Percentiles rank a stretch among this genome's conserved stretches.
Evolutionary conservation across 129 eudicot species (phyloP).

Genomic region (Artemisia annua): DNA sequence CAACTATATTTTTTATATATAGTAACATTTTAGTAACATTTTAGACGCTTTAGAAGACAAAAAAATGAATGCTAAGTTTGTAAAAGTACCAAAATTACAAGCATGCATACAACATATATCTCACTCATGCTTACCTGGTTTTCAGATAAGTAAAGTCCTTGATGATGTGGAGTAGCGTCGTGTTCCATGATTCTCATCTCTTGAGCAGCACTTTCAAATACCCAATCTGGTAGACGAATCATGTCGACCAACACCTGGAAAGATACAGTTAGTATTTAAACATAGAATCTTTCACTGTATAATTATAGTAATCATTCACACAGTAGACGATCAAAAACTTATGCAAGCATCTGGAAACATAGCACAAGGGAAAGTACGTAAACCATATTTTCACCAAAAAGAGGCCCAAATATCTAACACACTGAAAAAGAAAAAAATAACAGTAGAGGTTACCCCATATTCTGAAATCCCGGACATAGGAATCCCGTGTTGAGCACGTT

Average conservation of each 20-base stretch:
- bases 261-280: neutral
- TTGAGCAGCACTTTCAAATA: slow-evolving; percentile 92
- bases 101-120: neutral
- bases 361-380: too few relatives aligned
- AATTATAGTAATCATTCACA: too few relatives aligned
- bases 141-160: slow-evolving; percentile 80
- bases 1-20: too few relatives aligned
- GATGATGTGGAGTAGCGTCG: slow-evolving; percentile 79
- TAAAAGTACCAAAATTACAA: neutral
- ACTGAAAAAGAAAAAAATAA: neutral
- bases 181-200: slow-evolving; percentile 93
- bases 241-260: slow-evolving; percentile 83
- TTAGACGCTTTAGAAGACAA: slow-evolving; percentile 5
- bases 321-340: too few relatives aligned
- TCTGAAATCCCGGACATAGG: slow-evolving; percentile 68
- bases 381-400: too few relatives aligned
- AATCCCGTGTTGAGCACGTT: slow-evolving; percentile 89
- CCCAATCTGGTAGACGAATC: slow-evolving; percentile 95
- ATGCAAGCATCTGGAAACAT: too few relatives aligned
- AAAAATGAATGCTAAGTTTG: neutral
- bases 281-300: too few relatives aligned
- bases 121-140: slow-evolving; percentile 56
- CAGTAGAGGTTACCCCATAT: slow-evolving; percentile 57
- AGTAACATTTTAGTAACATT: neutral
- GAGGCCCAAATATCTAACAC: too few relatives aligned